Base-by-base conservation (phyloP, 495 filamentous ascomycete species). In the Penicillium taxi region DNA sequence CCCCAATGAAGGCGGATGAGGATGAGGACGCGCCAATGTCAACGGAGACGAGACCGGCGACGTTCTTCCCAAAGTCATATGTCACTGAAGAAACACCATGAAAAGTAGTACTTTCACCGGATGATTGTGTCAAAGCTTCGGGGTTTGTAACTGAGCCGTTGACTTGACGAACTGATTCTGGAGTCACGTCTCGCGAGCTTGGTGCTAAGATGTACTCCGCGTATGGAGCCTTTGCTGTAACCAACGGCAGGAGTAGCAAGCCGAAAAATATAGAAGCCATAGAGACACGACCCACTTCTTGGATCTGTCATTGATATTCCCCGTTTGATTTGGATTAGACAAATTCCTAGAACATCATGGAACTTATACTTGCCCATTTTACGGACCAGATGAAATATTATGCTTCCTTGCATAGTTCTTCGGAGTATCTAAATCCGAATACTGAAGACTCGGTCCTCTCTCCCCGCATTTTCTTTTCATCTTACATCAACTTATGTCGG, bases 1-100 rank as follows among this genome's bases (percentile, higher is more conserved):
- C 42, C 6, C 64, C 66, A 13, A 73, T 44, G 19, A 56, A 66
- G 16, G 66, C 61, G 16, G 53, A 44, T 2, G 26, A 24, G 6
- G 53, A 45, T 2, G 59, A 50, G 5, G 48, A 25, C 5, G 39
- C 31, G 11, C 37, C 48, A 15, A 72, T 48, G 22, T 45, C 44
- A 6, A 71, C 42, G 2, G 59, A 54, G 7, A 66, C 61, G 4
- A 62, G 37, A 5, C 69, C 67, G 5, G 53, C 67, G 6, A 71
- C 57, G 38, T 68, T 68, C 32, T 58, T 63, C 2, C 61, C 63
- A 47, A 69, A 71, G 31, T 73, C 67, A 18, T 60, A 64, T 0
- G 66, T 66, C 3, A 67, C 57, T 2, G 58, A 62, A 2, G 66
- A 65, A n/a, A 39, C 38, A 14, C 36, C 42, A 22, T 39, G 9